Evolutionary conservation across 306 rosid genomes (phyloP), one percentile per base, ranked within the genome.

Genomic region (Ceratonia siliqua): DNA sequence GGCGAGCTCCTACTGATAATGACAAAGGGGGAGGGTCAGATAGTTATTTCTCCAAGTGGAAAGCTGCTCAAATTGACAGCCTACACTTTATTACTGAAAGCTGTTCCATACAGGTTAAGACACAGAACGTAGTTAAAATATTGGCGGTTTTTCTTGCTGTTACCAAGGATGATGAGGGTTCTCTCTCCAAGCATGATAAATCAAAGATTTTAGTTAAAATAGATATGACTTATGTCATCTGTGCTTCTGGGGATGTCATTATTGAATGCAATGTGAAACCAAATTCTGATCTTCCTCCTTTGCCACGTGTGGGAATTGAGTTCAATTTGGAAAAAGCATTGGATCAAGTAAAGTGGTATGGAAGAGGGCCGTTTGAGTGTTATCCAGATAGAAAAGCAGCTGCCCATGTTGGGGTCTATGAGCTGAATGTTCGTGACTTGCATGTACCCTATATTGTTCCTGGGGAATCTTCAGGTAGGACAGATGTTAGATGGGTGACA

Each of bases 391-490:
- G 98, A 70, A 94, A 91, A 79, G 96, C 90, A 18, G 90, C 93
- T n/a, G 97, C 98, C 11, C 92, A 88, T 56, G 87, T 91, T 27
- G 93, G 81, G 22, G 70, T 90, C 45, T 91, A 91, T 13, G 90
- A 91, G 82, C 70, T 78, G 70, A 88, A 67, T 42, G 89, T 91
- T 24, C 72, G 75, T 28, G 93, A 91, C 72, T 70, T 94, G 96
- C 96, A 94, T 68, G 96, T 91, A 81, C 98, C 98, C 25, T 94
- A 94, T 45, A 87, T 91, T 70, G 88, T 94, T 82, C 97, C 98
- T 1, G 91, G 77, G 41, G 98, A 94, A 87, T 87, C 84, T 79
- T 85, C 96, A 4, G 98, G 97, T 38, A 85, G 97, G 88, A 83
- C 97, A 15, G 98, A 94, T 82, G 85, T 91, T 50, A 85, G 97